Base-by-base conservation (phyloP, 2,329 filamentous ascomycete species). In the Ceratocystis albifundus region DNA sequence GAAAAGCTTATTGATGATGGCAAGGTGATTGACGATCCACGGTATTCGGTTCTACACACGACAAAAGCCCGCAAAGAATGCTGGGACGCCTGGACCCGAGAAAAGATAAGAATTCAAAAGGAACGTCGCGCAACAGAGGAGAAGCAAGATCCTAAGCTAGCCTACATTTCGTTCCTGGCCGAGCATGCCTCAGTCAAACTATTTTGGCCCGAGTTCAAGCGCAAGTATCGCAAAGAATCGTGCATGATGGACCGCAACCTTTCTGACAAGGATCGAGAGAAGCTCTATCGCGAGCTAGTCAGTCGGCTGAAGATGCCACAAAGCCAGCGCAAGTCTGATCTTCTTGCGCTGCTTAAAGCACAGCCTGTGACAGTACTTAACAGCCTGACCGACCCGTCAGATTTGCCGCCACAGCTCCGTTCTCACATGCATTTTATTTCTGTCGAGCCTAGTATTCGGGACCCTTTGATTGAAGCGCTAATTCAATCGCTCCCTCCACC, bases 151-250 rank as follows among this genome's bases (percentile, higher is more conserved):
- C 93, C 94, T 0, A 81, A 83, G 61, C 88, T 96, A 70, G 85
- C 87, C 0, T 99, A 95, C 74, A 77, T 97, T 68, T 82, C 83
- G 0, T 88, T 99, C 69, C 79, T 99, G 36, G 85, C 93, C 69
- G 84, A 87, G 62, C 84, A 90, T 70, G 93, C 92, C 0, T 94
- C 87, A 0, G 88, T 90, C 0, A 97, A 96, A 76, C 81, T 99
- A 0, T 99, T 96, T 79, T 99, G 94, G 94, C 88, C 90, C 0
- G 94, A 99, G 74, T 99, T 99, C 76, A 90, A 89, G 71, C 82
- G 94, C 44, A 99, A 96, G 74, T 94, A 85, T 76, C 88, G 88
- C 70, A 92, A 88, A 70, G 91, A 96, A 69, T 75, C 83, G 0
- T 82, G 86, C 64, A 91, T 99, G 88, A 88, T 87, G 68, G 88